phyloP scores from a whole-genome alignment of 1,139 yeast species.

The Candida sojae region DNA sequence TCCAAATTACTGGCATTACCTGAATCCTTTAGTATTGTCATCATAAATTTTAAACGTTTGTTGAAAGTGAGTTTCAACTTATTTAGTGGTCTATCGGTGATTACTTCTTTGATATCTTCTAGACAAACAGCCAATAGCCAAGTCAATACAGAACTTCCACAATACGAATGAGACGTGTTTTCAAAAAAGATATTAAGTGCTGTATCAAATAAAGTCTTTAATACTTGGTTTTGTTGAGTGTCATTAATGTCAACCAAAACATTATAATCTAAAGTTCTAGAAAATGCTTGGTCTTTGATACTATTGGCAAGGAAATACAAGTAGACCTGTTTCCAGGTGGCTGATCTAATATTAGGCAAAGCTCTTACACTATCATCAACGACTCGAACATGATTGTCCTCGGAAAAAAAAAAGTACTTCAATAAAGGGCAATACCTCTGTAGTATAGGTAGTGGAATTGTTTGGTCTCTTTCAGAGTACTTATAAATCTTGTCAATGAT shows the following conservation, averaged over 20 bases:
- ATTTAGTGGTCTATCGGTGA: slow-evolving; percentile 25
- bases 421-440: slow-evolving; percentile 52
- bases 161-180: slow-evolving; percentile 12
- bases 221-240: slow-evolving; percentile 25
- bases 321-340: slow-evolving; percentile 56
- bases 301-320: slow-evolving; percentile 52
- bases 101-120: slow-evolving; percentile 37
- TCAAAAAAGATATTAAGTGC: slow-evolving; percentile 36
- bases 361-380: slow-evolving; percentile 41
- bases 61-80: slow-evolving; percentile 36
- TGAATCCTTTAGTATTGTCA: slow-evolving; percentile 35
- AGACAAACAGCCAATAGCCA: slow-evolving; percentile 40
- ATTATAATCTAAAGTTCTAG: slow-evolving; percentile 56
- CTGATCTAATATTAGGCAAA: slow-evolving; percentile 45
- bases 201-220: slow-evolving; percentile 37
- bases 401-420: slow-evolving; percentile 49
- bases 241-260: slow-evolving; percentile 26
- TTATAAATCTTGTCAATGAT: slow-evolving; percentile 37
- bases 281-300: slow-evolving; percentile 55
- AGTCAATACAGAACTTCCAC: slow-evolving; percentile 30
- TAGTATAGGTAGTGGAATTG: slow-evolving; percentile 42
- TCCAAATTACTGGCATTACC: slow-evolving; percentile 39
- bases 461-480: slow-evolving; percentile 35
- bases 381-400: slow-evolving; percentile 35
- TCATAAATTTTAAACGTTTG: slow-evolving; percentile 37